phyloP scores from a whole-genome alignment of 495 filamentous ascomycete genomes.

The Elaphomyces granulatus region DNA sequence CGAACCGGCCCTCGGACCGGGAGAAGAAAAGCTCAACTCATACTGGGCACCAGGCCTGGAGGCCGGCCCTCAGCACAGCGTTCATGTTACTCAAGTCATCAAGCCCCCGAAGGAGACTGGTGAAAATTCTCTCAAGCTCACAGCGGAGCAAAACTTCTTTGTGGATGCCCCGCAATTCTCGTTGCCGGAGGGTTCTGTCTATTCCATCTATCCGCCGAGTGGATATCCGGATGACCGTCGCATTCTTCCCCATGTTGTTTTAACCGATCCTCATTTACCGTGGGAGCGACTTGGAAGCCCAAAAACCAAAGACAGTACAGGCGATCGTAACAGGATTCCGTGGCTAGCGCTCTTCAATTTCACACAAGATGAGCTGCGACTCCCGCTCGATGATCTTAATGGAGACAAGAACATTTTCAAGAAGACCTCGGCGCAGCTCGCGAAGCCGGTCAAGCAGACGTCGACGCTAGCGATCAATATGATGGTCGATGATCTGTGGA shows the following conservation, averaged over 20 bases:
- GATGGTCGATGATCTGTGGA: background rate
- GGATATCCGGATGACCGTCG: slow-evolving; percentile 20
- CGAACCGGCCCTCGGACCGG: slow-evolving; percentile 15
- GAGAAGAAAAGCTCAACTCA: slow-evolving; percentile 16
- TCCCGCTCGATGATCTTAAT: too few relatives aligned
- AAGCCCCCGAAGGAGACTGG: background rate
- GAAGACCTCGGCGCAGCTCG: background rate
- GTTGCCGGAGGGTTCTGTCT: slow-evolving; percentile 13
- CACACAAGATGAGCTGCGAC: slow-evolving; percentile 4
- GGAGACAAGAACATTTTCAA: background rate
- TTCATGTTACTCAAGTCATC: slow-evolving; percentile 12
- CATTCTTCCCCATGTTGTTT: slow-evolving; percentile 34
- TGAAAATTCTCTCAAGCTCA: background rate
- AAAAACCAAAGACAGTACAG: slow-evolving; percentile 4
- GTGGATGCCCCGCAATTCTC: slow-evolving; percentile 22
- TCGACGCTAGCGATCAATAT: background rate
- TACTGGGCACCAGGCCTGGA: slow-evolving; percentile 18
- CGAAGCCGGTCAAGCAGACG: background rate
- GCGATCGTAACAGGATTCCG: slow-evolving; percentile 14
- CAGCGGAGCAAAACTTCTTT: slow-evolving; percentile 11
- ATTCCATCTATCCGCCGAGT: slow-evolving; percentile 27
- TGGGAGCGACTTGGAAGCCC: slow-evolving; percentile 24
- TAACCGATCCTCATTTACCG: slow-evolving; percentile 34
- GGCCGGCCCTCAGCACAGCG: slow-evolving; percentile 13
- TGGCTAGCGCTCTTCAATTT: slow-evolving; percentile 29